These are phyloP conservation scores for Candida tammaniensis DNA, from an alignment of 805 yeast genomes.

Conservation along the genomic window DNA sequence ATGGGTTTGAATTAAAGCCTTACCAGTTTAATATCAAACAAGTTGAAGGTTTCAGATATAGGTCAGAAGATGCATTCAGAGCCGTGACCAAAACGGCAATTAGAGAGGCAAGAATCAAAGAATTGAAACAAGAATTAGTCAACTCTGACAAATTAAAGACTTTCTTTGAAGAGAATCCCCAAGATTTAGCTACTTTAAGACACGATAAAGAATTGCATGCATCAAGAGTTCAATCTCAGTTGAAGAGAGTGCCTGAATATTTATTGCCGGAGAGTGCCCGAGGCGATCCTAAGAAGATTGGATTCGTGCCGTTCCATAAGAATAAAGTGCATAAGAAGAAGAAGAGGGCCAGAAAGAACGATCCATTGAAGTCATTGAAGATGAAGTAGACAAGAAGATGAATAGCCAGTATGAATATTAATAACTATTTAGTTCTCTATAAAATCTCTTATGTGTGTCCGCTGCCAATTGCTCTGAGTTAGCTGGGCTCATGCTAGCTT, in stretches of 20 bases:
- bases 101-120: constrained; percentile 90
- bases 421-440: neutral
- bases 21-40: constrained; percentile 89
- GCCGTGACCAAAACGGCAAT: constrained; percentile 87
- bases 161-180: constrained; percentile 96
- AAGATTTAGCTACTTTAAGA: constrained; percentile 81
- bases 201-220: constrained; percentile 90
- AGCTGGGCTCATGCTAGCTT: constrained; percentile 14
- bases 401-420: neutral
- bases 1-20: constrained; percentile 76
- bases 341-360: constrained; percentile 41
- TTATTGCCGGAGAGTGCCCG: constrained; percentile 79
- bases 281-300: constrained; percentile 50
- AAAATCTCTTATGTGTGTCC: neutral
- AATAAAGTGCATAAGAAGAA: constrained; percentile 44
- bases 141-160: constrained; percentile 88
- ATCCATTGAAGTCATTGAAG: constrained; percentile 59
- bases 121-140: constrained; percentile 80
- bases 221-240: constrained; percentile 74
- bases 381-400: constrained; percentile 6
- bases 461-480: neutral
- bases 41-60: constrained; percentile 91
- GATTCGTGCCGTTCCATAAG: constrained; percentile 73
- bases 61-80: constrained; percentile 96
- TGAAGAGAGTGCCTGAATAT: constrained; percentile 91